Base-by-base conservation (phyloP, 305 asterid species). In the Solanum hybrid region DNA sequence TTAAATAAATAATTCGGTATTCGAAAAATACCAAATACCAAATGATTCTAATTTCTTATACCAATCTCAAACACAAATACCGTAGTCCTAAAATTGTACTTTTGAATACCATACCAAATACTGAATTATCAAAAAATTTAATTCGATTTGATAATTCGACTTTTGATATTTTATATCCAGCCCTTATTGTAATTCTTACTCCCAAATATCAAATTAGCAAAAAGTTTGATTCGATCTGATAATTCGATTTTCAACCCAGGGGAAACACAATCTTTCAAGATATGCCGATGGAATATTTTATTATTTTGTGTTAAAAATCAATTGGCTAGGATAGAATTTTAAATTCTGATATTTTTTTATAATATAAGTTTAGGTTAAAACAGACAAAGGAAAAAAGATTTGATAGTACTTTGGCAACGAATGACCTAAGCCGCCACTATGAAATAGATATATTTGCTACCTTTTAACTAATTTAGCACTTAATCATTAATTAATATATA, bases 371-470 rank as follows among this genome's bases (percentile, higher is more conserved):
- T 79, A 79, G 34, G 60, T 24, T 79, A 78, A 78, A 22, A 78
- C 51, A 35, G 51, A 35, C 4, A 19, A 78, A 35, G 6, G 36
- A 78, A 86, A 29, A 72, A 80, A 64, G 87, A 85, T 37, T 26
- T 87, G 37, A 35, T 31, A 88, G 77, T 88, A 85, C 60, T 92
- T 56, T 15, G 87, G 85, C 24, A 89, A 73, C 95, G 89, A 92
- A 90, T 95, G 98, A 94, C 91, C 92, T 92, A 93, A 93, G 95
- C 96, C 91, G 91, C 92, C 96, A 95, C 90, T 90, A 92, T 80
- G 7, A 88, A 86, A 88, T 89, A 69, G 91, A 36, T 51, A 92
- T 93, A 93, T 92, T 93, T 26, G 80, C 35, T 89, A 81, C 89
- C 89, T 90, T 91, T 85, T 29, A 92, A 78, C 90, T 91, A 94